Conservation (phyloP, 163 green algal species). For the Chlamydomonas reinhardtii region DNA sequence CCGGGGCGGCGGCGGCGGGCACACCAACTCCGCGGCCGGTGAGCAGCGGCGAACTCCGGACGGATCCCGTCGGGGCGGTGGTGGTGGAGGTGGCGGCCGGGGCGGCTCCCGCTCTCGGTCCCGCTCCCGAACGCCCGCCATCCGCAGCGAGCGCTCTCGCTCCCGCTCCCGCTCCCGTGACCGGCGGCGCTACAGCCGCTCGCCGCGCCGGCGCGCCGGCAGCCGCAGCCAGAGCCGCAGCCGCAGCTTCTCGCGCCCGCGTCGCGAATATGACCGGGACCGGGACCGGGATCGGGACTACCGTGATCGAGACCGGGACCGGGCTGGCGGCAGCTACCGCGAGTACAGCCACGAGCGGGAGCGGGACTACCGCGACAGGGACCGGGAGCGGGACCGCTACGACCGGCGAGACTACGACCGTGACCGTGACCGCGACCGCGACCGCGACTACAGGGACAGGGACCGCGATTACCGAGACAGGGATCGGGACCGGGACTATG, state of each 20-base stretch:
- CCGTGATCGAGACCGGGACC: slow-evolving; percentile 8
- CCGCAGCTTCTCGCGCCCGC: background rate
- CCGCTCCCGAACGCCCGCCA: background rate
- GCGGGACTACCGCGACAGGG: background rate
- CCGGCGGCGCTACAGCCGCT: slow-evolving; percentile 4
- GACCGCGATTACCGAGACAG: background rate
- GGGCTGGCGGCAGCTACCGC: background rate
- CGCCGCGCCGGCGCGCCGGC: background rate
- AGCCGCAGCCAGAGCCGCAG: slow-evolving; percentile 41
- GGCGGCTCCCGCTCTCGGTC: background rate
- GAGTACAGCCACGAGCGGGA: background rate
- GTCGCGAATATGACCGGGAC: background rate
- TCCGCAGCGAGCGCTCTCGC: too few species aligned
- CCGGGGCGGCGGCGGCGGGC: too few species aligned
- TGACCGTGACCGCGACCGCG: background rate
- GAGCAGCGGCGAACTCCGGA: too few species aligned
- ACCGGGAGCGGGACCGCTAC: background rate
- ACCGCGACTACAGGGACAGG: background rate
- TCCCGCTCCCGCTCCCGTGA: background rate
- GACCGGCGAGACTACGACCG: background rate
- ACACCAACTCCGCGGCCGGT: too few species aligned
- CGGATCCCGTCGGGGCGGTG: too few species aligned
- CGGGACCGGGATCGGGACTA: background rate
- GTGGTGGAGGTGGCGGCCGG: background rate
- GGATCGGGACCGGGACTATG: background rate